Base-by-base conservation (phyloP, 169 alveolate species). In the Plasmodium gaboni region DNA sequence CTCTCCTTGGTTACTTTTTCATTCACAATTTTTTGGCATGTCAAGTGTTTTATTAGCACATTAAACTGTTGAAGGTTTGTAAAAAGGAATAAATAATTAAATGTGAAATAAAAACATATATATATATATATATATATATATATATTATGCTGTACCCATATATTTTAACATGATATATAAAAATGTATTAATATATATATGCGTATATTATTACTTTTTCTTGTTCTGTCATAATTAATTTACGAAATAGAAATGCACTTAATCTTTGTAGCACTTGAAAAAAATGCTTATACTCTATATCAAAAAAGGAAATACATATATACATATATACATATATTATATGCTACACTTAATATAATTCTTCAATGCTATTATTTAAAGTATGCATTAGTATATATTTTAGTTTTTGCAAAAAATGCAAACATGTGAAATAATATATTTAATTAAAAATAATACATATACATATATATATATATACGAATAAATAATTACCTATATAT, bases 211-310 rank as follows among this genome's bases (percentile, higher is more conserved):
- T 17, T 78, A 78, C 89, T 64, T 78, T 78, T 51, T 78, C 89
- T 60, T 78, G 78, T 19, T 78, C 89, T 6, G 89, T 78, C 89
- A 78, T 78, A 55, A 78, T 44, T 65, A 78, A 67, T 78, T 78
- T 78, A 17, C 89, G 89, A 65, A 78, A 78, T 78, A 78, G 67
- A 65, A 48, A 78, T 15, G 26, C 70, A 51, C 89, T 78, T 19
- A 78, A 46, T 28, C 73, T 78, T 64, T 78, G 80, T 2, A 78
- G 42, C 64, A 78, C 12, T 65, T 78, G 89, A 48, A 78, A 78
- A 51, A 78, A 78, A 57, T 65, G 46, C 15, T 70, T 78, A 64
- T 78, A 78, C 67, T 78, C 89, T 78, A 59, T 64, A 38, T 26
- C 5, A 64, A 70, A 65, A 17, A 65, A 17, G 22, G 10, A 55